A percentile compares a stretch with the other conserved stretches of the same genome.
Evolutionary conservation across 2,329 filamentous ascomycete species (phyloP).

Genomic region (Nakataea oryzae): DNA sequence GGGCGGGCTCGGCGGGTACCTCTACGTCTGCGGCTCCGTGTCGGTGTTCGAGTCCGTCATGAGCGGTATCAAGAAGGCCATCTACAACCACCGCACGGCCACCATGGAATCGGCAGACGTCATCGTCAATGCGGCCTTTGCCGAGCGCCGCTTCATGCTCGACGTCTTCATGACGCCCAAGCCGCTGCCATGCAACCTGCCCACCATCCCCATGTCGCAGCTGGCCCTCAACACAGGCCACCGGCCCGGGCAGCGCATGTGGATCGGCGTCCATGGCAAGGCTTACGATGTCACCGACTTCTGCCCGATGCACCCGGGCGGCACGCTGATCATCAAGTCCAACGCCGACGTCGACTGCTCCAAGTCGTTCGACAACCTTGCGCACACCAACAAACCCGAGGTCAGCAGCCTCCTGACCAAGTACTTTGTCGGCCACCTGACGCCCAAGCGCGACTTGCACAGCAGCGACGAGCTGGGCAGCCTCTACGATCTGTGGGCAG

Average conservation of each 20-base stretch:
- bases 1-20: constrained; percentile 35
- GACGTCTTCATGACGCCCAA: constrained; percentile 48
- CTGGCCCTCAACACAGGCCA: constrained; percentile 41
- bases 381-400: constrained; percentile 44
- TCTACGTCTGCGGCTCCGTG: constrained; percentile 38
- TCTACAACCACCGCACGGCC: constrained; percentile 40
- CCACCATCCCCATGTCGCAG: constrained; percentile 37
- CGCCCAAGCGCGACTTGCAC: constrained; percentile 37
- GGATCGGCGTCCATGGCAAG: constrained; percentile 41
- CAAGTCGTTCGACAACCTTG: constrained; percentile 40
- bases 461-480: constrained; percentile 27
- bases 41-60: constrained; percentile 43
- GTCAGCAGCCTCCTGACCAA: constrained; percentile 40
- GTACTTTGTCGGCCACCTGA: constrained; percentile 41
- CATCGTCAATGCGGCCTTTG: constrained; percentile 40
- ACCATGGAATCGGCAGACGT: constrained; percentile 39
- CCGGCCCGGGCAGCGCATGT: constrained; percentile 31
- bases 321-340: constrained; percentile 40
- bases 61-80: constrained; percentile 42
- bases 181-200: constrained; percentile 36
- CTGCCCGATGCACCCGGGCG: constrained; percentile 40
- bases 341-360: constrained; percentile 44
- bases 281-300: constrained; percentile 45
- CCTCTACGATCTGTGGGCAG: constrained; percentile 38
- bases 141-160: constrained; percentile 44